Evolutionary conservation across 1,284 basidiomycete genomes (phyloP).

Genomic region (Austroboletus novae-zelandiae): DNA sequence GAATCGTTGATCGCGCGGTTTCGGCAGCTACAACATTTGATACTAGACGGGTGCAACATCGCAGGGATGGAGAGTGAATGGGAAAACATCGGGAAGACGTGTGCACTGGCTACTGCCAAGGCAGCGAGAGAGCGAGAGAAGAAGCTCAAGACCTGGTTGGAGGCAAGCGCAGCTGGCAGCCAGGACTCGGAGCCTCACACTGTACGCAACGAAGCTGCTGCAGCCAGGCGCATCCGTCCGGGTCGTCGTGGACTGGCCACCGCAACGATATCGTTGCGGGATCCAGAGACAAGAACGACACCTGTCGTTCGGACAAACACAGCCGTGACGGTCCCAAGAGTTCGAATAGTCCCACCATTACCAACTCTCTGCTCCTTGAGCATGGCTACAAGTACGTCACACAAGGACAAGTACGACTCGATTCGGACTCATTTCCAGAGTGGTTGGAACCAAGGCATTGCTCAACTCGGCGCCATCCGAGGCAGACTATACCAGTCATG

Average conservation of each 20-base stretch:
- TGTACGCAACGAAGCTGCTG: conserved; percentile 2
- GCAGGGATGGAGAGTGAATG: conserved; percentile 49
- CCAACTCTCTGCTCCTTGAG: conserved; percentile 42
- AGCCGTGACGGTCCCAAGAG: conserved; percentile 22
- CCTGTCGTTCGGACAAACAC: conserved; percentile 7
- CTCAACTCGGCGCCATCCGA: conserved; percentile 42
- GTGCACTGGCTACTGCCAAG: conserved; percentile 52
- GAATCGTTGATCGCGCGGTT: conserved; percentile 49
- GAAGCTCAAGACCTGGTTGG: conserved; percentile 51
- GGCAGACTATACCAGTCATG: conserved; percentile 45
- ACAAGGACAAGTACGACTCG: conserved; percentile 33
- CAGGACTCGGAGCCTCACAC: not conserved
- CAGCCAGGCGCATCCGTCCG: conserved; percentile 26
- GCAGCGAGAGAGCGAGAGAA: conserved; percentile 58
- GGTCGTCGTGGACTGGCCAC: conserved; percentile 54
- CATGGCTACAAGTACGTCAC: conserved; percentile 35
- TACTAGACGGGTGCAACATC: conserved; percentile 54
- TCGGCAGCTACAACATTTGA: conserved; percentile 43
- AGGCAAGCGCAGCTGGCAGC: conserved; percentile 23
- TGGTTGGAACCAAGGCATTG: conserved; percentile 60
- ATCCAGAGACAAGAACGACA: conserved; percentile 15
- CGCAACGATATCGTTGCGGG: conserved; percentile 54
- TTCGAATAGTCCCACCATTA: conserved; percentile 44
- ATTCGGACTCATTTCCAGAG: conserved; percentile 50
- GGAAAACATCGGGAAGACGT: conserved; percentile 51